phyloP scores from a whole-genome alignment of 495 filamentous ascomycete species.

The Xylaria bambusicola region DNA sequence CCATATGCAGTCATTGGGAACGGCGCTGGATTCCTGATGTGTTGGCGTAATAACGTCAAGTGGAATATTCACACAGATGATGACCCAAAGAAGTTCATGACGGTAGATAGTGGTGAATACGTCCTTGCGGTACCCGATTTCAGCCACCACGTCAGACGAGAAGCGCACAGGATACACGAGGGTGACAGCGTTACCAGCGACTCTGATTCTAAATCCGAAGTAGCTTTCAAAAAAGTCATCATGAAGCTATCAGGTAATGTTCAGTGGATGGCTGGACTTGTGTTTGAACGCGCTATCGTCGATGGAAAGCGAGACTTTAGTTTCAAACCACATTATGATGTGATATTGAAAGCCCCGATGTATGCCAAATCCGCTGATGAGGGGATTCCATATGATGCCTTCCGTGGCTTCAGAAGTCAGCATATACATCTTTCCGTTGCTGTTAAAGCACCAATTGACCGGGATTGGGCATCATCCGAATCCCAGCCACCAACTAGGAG shows the following conservation, averaged over 20 bases:
- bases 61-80: constrained; percentile 81
- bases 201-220: constrained; percentile 68
- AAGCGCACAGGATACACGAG: constrained; percentile 58
- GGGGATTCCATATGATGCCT: constrained; percentile 79
- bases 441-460: constrained; percentile 76
- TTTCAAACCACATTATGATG: constrained; percentile 90
- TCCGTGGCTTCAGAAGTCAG: constrained; percentile 88
- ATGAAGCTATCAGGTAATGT: constrained; percentile 98
- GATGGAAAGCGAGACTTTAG: constrained; percentile 71
- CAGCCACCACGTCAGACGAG: constrained; percentile 78
- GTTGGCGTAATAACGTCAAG: constrained; percentile 88
- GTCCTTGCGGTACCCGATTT: constrained; percentile 93
- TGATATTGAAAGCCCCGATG: constrained; percentile 78
- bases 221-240: constrained; percentile 91
- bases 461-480: constrained; percentile 76
- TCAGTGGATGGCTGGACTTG: constrained; percentile 82
- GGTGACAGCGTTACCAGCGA: constrained; percentile 64
- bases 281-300: constrained; percentile 80
- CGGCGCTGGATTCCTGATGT: constrained; percentile 95
- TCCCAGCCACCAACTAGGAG: constrained; percentile 68
- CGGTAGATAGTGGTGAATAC: constrained; percentile 90
- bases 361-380: constrained; percentile 58
- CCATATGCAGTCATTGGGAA: constrained; percentile 91
- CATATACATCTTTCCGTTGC: constrained; percentile 94
- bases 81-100: constrained; percentile 91